phyloP scores from a whole-genome alignment of 352 stramenopile genomes.

The Phytophthora boehmeriae region DNA sequence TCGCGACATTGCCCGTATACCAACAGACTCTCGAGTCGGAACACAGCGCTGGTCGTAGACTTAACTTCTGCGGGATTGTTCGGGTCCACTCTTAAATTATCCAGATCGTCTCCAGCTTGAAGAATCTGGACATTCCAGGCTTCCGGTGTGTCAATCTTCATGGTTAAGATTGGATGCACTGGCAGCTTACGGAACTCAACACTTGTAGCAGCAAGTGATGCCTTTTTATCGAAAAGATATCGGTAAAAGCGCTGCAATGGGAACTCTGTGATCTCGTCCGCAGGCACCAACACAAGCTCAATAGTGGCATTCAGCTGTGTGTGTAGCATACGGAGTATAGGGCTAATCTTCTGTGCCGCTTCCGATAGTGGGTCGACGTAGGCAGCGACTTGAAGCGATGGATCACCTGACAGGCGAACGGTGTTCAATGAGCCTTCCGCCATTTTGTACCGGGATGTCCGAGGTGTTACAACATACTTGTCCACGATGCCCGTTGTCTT shows the following conservation, averaged over 20 bases:
- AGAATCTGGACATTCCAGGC: conserved; percentile 92
- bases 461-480: conserved; percentile 64
- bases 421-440: conserved; percentile 44
- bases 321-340: conserved; percentile 83
- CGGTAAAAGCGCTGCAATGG: conserved; percentile 94
- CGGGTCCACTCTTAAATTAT: conserved; percentile 91
- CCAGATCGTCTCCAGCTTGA: conserved; percentile 78
- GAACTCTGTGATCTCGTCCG: conserved; percentile 81
- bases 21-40: conserved; percentile 89
- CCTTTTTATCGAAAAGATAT: conserved; percentile 83
- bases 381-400: conserved; percentile 66
- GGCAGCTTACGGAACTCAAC: conserved; percentile 85
- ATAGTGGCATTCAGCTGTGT: conserved; percentile 74
- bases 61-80: conserved; percentile 55
- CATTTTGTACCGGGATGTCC: conserved; percentile 40
- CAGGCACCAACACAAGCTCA: conserved; percentile 69
- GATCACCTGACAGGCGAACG: conserved; percentile 46
- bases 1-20: conserved; percentile 92
- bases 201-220: conserved; percentile 41
- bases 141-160: conserved; percentile 93
- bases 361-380: conserved; percentile 93
- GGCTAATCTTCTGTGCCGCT: conserved; percentile 88
- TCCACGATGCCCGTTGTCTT: conserved; percentile 84
- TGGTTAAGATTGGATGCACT: conserved; percentile 89
- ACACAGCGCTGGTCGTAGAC: conserved; percentile 74